These are phyloP conservation scores for Fusarium bulbicola DNA, from an alignment of 2,329 filamentous ascomycete species.

Conservation along the genomic window DNA sequence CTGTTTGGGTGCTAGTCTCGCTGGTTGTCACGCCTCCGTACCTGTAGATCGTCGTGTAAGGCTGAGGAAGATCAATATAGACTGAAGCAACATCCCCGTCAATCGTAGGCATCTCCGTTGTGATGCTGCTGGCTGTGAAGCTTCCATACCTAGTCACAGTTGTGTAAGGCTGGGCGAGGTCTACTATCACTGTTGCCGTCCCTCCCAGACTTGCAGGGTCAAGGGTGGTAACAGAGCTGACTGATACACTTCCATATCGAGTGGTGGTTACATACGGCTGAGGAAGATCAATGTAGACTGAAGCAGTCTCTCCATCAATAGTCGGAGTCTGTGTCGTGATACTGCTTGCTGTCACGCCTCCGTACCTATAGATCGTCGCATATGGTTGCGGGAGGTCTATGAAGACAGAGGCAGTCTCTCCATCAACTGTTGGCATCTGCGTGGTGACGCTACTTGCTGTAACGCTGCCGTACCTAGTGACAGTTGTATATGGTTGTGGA, in stretches of 20 bases:
- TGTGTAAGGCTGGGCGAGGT: too few species aligned
- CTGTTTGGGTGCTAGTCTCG: neutral
- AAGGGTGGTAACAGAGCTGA: too few species aligned
- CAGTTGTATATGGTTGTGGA: neutral
- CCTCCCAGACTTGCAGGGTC: too few species aligned
- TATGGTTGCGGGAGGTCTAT: neutral
- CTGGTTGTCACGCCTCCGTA: neutral
- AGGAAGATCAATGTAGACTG: neutral
- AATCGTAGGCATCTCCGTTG: too few species aligned
- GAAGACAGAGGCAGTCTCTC: neutral
- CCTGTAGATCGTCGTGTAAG: neutral
- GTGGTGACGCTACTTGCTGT: neutral
- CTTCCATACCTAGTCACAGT: too few species aligned
- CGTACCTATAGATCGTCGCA: neutral
- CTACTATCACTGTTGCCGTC: too few species aligned
- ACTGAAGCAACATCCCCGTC: too few species aligned
- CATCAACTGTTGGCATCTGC: neutral
- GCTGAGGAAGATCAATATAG: neutral
- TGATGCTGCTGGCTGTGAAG: too few species aligned
- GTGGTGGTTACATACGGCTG: too few species aligned
- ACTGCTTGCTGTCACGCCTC: neutral
- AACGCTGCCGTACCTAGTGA: neutral
- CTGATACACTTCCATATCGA: too few species aligned
- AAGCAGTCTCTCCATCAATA: neutral
- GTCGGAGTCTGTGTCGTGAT: neutral